phyloP scores from a whole-genome alignment of 2,329 filamentous ascomycete species.

The Arthrinium puccinioides region DNA sequence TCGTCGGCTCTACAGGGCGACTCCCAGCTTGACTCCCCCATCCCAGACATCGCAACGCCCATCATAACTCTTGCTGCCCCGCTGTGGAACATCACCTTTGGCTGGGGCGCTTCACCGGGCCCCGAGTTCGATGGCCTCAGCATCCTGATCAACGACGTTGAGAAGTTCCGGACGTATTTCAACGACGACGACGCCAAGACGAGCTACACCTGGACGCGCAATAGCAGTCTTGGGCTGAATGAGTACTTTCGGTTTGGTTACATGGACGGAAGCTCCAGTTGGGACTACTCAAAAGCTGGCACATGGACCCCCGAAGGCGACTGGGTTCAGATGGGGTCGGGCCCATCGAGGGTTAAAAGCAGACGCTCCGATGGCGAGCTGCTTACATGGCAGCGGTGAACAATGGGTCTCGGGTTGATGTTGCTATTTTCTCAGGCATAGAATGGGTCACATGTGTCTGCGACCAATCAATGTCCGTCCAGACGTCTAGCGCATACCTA shows the following conservation, averaged over 20 bases:
- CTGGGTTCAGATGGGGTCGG: slow-evolving; percentile 60
- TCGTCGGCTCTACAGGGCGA: slow-evolving; percentile 64
- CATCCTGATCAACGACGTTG: slow-evolving; percentile 79
- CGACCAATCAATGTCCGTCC: no score
- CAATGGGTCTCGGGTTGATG: not conserved
- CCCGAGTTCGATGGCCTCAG: slow-evolving; percentile 66
- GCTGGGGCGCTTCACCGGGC: slow-evolving; percentile 39
- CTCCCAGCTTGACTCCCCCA: slow-evolving; percentile 51
- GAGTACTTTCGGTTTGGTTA: slow-evolving; percentile 77
- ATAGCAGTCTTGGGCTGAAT: slow-evolving; percentile 35
- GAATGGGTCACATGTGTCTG: no score
- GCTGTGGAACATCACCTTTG: slow-evolving; percentile 60
- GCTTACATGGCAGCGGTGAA: not conserved
- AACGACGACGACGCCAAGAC: slow-evolving; percentile 41
- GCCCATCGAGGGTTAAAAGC: slow-evolving; percentile 43
- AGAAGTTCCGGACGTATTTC: slow-evolving; percentile 68
- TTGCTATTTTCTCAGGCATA: not conserved
- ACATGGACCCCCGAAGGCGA: slow-evolving; percentile 56
- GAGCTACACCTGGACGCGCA: slow-evolving; percentile 53
- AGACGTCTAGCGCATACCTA: no score
- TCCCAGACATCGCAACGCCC: slow-evolving; percentile 47
- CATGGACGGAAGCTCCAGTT: slow-evolving; percentile 55
- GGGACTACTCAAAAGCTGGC: slow-evolving; percentile 71
- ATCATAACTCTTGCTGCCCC: slow-evolving; percentile 36
- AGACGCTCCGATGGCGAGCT: slow-evolving; percentile 10